Conservation (phyloP, 75 land plant genomes). For the Pinus tabuliformis region DNA sequence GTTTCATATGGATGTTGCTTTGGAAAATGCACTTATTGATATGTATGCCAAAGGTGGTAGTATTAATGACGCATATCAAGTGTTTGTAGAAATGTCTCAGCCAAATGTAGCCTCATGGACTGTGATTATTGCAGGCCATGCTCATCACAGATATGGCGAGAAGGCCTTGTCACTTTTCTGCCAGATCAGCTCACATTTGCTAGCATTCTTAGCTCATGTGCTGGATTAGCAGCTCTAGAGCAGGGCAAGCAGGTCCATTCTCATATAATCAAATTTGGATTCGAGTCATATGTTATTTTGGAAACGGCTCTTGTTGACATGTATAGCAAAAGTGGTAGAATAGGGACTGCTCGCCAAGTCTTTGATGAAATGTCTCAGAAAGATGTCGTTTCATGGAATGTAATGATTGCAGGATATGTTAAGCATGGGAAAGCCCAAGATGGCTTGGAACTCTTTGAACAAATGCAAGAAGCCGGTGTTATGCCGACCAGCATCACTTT, state of each 20-base stretch:
- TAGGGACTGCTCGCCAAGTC: conserved; percentile 18
- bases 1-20: conserved; percentile 31
- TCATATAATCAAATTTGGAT: conserved; percentile 24
- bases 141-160: conserved; percentile 19
- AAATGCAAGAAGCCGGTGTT: conserved; percentile 13
- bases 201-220: conserved; percentile 28
- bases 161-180: conserved; percentile 35
- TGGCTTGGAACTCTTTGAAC: conserved; percentile 26
- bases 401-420: conserved; percentile 41
- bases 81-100: conserved; percentile 28
- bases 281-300: conserved; percentile 11
- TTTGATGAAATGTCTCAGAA: conserved; percentile 12
- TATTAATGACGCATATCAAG: conserved; percentile 28
- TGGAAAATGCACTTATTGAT: conserved; percentile 46
- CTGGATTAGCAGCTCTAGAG: not conserved
- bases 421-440: conserved; percentile 35
- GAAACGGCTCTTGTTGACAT: conserved; percentile 32
- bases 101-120: conserved; percentile 57
- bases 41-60: conserved; percentile 53
- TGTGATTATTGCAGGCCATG: conserved; percentile 46
- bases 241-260: conserved; percentile 21
- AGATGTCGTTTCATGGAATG: conserved; percentile 41
- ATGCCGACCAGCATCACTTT: conserved; percentile 6
- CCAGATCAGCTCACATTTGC: conserved; percentile 36
- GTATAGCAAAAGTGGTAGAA: conserved; percentile 33